A percentile compares a stretch with the other conserved stretches of the same genome.
Conservation (phyloP, 108 stramenopile species). For the Phaeodactylum tricornutum region DNA sequence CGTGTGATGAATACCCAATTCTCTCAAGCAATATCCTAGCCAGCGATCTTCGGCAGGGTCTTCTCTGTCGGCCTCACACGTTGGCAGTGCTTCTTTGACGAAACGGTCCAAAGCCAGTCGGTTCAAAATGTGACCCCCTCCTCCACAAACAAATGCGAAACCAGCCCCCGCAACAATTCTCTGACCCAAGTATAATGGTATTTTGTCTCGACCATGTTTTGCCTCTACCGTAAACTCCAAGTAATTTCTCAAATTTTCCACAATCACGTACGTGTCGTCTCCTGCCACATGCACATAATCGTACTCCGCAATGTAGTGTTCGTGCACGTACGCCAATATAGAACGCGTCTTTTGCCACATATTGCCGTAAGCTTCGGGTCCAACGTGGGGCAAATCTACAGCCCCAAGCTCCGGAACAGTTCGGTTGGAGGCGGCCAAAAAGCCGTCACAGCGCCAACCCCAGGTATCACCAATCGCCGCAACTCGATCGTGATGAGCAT, state of each 20-base stretch:
- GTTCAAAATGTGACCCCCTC: conserved; percentile 78
- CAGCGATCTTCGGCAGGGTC: conserved; percentile 76
- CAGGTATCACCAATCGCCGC: conserved; percentile 42
- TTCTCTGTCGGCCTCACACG: conserved; percentile 40
- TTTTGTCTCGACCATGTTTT: neutral
- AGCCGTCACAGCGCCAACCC: conserved; percentile 66
- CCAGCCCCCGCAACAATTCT: conserved; percentile 51
- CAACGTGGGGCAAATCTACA: conserved; percentile 34
- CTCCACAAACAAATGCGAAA: conserved; percentile 52
- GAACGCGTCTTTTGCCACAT: conserved; percentile 30
- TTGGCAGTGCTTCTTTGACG: conserved; percentile 12
- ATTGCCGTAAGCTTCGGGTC: conserved; percentile 26
- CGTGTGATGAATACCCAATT: conserved; percentile 14
- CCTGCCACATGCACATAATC: conserved; percentile 90
- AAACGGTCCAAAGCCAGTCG: conserved; percentile 49
- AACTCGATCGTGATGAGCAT: conserved; percentile 16
- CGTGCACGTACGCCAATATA: conserved; percentile 79
- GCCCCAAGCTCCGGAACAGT: conserved; percentile 33
- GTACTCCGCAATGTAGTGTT: conserved; percentile 75
- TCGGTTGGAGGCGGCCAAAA: conserved; percentile 44
- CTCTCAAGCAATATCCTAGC: conserved; percentile 54
- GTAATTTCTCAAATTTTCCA: conserved; percentile 77
- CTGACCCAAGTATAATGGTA: conserved; percentile 3
- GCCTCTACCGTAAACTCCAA: conserved; percentile 26
- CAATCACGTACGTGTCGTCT: conserved; percentile 86